These are phyloP conservation scores for Cryptosporidium sp. DNA, from an alignment of 169 alveolate species.

Conservation along the genomic window DNA sequence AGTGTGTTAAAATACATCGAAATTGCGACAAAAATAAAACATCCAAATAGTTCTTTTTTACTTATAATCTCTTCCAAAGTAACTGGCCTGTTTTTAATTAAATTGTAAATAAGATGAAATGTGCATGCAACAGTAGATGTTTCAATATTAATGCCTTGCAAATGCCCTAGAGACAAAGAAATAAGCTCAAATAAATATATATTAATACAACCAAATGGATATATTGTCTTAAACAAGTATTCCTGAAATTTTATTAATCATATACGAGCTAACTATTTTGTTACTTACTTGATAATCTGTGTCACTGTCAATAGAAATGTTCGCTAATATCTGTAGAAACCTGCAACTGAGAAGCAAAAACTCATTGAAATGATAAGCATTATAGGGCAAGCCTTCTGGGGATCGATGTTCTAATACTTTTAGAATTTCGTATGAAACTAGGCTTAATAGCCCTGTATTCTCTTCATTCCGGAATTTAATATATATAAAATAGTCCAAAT, in stretches of 20 bases:
- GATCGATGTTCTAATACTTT: background rate
- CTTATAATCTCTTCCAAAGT: background rate
- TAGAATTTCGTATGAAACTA: slow-evolving; percentile 1
- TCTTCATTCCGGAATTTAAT: background rate
- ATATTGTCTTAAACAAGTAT: slow-evolving; percentile 9
- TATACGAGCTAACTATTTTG: background rate
- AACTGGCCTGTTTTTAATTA: slow-evolving; percentile 28
- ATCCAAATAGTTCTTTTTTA: slow-evolving; percentile 41
- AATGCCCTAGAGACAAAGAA: background rate
- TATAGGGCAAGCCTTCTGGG: background rate
- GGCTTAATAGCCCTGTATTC: slow-evolving; percentile 20
- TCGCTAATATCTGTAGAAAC: slow-evolving; percentile 53
- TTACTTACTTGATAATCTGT: slow-evolving; percentile 40
- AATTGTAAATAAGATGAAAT: slow-evolving; percentile 45
- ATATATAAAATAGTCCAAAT: slow-evolving; percentile 12
- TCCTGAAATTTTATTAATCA: slow-evolving; percentile 9
- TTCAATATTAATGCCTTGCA: background rate
- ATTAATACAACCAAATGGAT: slow-evolving; percentile 55
- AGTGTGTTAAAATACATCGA: slow-evolving; percentile 19
- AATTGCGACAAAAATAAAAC: slow-evolving; percentile 34
- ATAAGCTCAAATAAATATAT: slow-evolving; percentile 47
- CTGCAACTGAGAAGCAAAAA: slow-evolving; percentile 22
- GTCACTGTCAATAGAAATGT: slow-evolving; percentile 5
- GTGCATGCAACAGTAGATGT: slow-evolving; percentile 22
- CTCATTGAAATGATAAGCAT: background rate